Evolutionary conservation across 192 early-diverging fungal species (phyloP).

Genomic region (Chytriomyces sp.): DNA sequence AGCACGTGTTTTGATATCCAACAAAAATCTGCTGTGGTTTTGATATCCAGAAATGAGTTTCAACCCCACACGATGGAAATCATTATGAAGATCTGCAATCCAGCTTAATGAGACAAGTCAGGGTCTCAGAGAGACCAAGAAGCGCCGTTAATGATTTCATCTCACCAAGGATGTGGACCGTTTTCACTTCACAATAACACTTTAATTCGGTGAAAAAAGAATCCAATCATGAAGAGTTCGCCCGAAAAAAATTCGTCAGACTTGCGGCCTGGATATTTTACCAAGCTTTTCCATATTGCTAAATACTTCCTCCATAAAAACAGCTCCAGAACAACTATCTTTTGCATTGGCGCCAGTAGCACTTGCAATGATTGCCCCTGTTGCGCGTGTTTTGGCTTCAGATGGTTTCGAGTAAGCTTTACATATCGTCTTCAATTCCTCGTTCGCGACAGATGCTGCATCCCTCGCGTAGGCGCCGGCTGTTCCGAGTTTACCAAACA

Average conservation of each 20-base stretch:
- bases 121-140: too few species aligned
- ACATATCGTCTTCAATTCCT: slow-evolving; percentile 29
- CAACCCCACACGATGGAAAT: too few species aligned
- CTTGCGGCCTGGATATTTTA: slow-evolving; percentile 28
- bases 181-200: too few species aligned
- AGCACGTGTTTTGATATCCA: too few species aligned
- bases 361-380: slow-evolving; percentile 16
- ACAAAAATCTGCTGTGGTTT: too few species aligned
- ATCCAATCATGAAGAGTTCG: too few species aligned
- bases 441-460: slow-evolving; percentile 28
- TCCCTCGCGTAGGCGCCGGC: slow-evolving; percentile 41
- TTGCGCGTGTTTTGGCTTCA: slow-evolving; percentile 36
- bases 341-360: slow-evolving; percentile 31
- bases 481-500: slow-evolving; percentile 40
- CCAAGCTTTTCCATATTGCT: slow-evolving; percentile 33
- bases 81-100: too few species aligned
- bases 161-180: too few species aligned
- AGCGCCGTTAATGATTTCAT: too few species aligned
- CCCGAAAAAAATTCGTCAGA: neutral
- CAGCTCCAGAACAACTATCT: slow-evolving; percentile 18
- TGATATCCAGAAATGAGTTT: too few species aligned
- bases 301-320: slow-evolving; percentile 39
- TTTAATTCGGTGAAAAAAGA: too few species aligned
- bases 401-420: slow-evolving; percentile 22
- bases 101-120: too few species aligned